These are phyloP conservation scores for Diplodia mutila DNA, from an alignment of 2,329 filamentous ascomycete genomes.

Conservation along the genomic window DNA sequence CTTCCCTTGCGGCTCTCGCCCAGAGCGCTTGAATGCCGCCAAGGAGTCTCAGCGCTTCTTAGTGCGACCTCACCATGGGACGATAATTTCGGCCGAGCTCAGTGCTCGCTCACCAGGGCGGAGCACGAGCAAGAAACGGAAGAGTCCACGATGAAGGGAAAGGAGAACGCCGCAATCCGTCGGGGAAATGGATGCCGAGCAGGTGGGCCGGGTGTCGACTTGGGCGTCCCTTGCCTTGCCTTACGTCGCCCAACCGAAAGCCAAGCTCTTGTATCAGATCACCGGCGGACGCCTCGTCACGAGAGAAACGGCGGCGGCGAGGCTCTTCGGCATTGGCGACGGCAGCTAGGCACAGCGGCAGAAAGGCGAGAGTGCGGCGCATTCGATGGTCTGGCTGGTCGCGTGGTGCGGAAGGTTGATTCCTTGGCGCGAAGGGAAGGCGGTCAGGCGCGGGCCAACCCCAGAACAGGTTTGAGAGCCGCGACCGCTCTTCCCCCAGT, in stretches of 20 bases:
- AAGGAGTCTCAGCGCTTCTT: not conserved
- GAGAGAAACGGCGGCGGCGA: not conserved
- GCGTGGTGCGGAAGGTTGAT: not conserved
- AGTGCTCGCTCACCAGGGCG: not conserved
- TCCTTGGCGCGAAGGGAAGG: slow-evolving; percentile 1
- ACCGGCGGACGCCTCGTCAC: not conserved
- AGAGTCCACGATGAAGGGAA: not conserved
- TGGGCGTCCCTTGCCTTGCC: not conserved
- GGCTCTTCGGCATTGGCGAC: not conserved
- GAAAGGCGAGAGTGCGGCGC: not conserved
- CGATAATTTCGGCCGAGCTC: not conserved
- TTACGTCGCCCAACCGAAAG: not conserved
- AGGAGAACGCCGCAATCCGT: not conserved
- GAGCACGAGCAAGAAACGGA: not conserved
- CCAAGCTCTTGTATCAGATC: not conserved
- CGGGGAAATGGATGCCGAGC: slow-evolving; percentile 4
- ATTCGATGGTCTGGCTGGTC: not conserved
- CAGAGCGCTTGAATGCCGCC: not conserved
- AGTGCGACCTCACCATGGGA: not conserved
- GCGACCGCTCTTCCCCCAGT: not conserved
- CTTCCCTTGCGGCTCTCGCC: not conserved
- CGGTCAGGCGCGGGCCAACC: not conserved
- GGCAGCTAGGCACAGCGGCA: not conserved
- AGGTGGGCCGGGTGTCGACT: slow-evolving; percentile 1
- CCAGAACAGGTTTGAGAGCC: slow-evolving; percentile 19